Base-by-base conservation (phyloP, 2,329 filamentous ascomycete genomes). In the Alternaria viburni region DNA sequence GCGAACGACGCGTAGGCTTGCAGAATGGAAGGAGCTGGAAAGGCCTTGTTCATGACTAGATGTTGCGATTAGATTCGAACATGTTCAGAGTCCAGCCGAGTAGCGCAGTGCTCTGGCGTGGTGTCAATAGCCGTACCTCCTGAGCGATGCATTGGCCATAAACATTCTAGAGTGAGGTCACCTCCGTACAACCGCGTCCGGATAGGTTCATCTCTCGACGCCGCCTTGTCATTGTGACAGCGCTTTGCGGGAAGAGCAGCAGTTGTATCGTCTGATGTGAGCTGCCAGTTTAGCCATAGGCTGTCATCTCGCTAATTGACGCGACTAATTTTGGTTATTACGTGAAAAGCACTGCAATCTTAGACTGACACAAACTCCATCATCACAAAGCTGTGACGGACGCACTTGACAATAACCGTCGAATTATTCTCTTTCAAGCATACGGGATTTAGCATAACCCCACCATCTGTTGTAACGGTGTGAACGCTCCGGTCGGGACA, bases 1-100 rank as follows among this genome's bases (percentile, higher is more conserved):
- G 56, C 47, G 30, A 54, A 50, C 57, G 69, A 73, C 71, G 72
- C 71, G 71, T 74, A 70, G 49, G 61, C 69, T 47, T 67, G 65
- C 67, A 67, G 64, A 43, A 68, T 43, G 32, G 46, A 59, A 66
- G 36, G 28, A 44, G 41, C 56, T 54, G 32, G 44, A 59, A 57
- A 50, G 9, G 15, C 44, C 17, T 62, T 57, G 26, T 56, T 17
- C 46, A 62, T 45, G 54, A 41, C 64, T 69, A 60, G 66, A 62
- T 44, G 25, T 26, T 49, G n/a, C 60, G 19, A 54, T 60, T 61
- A 61, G 55, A 47, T 63, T 58, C 62, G 54, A 62, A 46, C n/a
- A 51, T 23, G 19, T 25, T 57, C 26, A 12, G n/a, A 44, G 44
- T 41, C 23, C 47, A 57, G 21, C 61, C 51, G 28, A 52, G 51